Conservation (phyloP, 2,329 filamentous ascomycete genomes). For the Fusarium domesticum region DNA sequence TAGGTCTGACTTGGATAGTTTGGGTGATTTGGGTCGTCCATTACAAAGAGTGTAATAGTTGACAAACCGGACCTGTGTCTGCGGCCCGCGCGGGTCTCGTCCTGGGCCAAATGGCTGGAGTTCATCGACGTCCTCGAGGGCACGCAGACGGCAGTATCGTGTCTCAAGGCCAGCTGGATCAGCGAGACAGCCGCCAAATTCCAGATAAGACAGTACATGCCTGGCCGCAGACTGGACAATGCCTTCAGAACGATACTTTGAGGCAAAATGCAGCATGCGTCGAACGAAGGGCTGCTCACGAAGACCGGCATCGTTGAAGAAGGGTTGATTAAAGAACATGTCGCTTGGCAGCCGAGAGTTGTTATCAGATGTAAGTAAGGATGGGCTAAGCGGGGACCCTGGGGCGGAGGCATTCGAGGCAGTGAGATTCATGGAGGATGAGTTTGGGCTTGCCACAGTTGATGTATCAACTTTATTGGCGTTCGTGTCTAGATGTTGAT, state of each 20-base stretch:
- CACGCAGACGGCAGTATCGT: constrained; percentile 67
- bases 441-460: constrained; percentile 7
- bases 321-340: constrained; percentile 73
- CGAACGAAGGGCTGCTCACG: constrained; percentile 67
- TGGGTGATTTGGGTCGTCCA: constrained; percentile 57
- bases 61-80: constrained; percentile 67
- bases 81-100: constrained; percentile 19
- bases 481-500: constrained; percentile 9
- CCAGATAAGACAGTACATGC: constrained; percentile 75
- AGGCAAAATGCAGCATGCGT: constrained; percentile 70
- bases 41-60: constrained; percentile 91
- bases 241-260: constrained; percentile 72
- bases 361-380: constrained; percentile 9
- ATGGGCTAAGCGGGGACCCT: constrained; percentile 17
- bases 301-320: constrained; percentile 69
- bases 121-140: constrained; percentile 69
- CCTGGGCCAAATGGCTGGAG: constrained; percentile 30
- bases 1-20: constrained; percentile 6
- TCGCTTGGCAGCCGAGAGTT: constrained; percentile 28
- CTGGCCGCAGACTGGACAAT: constrained; percentile 67
- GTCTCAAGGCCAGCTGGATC: constrained; percentile 68
- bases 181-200: constrained; percentile 78
- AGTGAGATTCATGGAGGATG: constrained; percentile 20
- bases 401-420: constrained; percentile 16
- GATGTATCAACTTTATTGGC: constrained; percentile 4